Evolutionary conservation across 768 basidiomycete species (phyloP).

Genomic region (Leucosporidium creatinivorum): DNA sequence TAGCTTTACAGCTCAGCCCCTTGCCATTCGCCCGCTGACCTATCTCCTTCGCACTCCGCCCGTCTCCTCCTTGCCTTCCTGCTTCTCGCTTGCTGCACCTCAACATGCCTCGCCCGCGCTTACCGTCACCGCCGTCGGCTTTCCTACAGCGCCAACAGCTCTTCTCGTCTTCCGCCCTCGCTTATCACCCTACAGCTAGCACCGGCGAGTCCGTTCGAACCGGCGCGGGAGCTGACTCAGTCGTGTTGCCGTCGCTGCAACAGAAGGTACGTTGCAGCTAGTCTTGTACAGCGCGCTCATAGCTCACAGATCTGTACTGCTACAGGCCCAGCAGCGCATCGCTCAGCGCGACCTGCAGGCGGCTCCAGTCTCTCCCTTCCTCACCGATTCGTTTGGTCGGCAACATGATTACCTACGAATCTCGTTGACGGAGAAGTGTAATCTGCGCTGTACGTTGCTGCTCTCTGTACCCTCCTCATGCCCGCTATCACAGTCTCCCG

Average conservation of each 20-base stretch:
- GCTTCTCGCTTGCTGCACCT: too few relatives aligned
- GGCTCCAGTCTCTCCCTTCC: constrained; percentile 22
- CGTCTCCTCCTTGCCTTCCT: background rate
- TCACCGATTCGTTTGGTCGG: constrained; percentile 33
- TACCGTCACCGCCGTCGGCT: too few relatives aligned
- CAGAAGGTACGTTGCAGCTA: too few relatives aligned
- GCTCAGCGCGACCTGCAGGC: background rate
- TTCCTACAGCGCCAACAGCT: too few relatives aligned
- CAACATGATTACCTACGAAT: constrained; percentile 79
- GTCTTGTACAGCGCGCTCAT: too few relatives aligned
- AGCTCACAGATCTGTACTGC: too few relatives aligned
- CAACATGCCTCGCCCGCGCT: too few relatives aligned
- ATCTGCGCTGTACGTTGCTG: constrained; percentile 61
- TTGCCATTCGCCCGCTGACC: background rate
- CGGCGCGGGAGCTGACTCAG: too few relatives aligned
- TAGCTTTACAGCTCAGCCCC: background rate
- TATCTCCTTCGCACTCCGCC: constrained; percentile 1
- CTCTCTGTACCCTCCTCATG: background rate
- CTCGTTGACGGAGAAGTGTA: constrained; percentile 77
- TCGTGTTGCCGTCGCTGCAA: too few relatives aligned
- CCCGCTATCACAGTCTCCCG: background rate
- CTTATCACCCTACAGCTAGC: too few relatives aligned
- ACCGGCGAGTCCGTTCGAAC: too few relatives aligned
- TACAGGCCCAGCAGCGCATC: constrained; percentile 4
- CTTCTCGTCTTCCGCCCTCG: too few relatives aligned